Conservation (phyloP, 2,329 filamentous ascomycete species). For the Colletotrichum sp. region DNA sequence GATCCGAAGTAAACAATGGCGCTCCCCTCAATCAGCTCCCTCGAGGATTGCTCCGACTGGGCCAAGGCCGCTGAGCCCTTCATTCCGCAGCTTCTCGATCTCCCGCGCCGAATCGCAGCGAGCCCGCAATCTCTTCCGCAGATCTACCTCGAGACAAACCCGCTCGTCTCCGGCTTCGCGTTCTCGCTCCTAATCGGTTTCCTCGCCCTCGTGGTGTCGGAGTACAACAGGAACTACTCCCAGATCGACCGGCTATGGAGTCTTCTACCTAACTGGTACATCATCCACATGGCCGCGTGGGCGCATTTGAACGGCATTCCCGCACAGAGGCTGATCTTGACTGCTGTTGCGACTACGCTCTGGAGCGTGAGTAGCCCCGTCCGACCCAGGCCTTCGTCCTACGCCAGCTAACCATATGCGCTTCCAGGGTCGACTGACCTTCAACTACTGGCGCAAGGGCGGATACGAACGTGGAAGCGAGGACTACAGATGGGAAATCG, state of each 20-base stretch:
- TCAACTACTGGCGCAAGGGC: conserved; percentile 95
- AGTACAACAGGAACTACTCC: conserved; percentile 94
- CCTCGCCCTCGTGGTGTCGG: conserved; percentile 76
- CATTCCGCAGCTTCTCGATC: conserved; percentile 69
- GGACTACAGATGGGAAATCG: conserved; percentile 90
- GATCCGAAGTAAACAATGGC: conserved; percentile 54
- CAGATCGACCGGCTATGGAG: conserved; percentile 95
- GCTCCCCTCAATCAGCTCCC: conserved; percentile 71
- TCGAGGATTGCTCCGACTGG: conserved; percentile 80
- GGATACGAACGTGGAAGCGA: conserved; percentile 89
- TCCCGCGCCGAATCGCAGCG: conserved; percentile 69
- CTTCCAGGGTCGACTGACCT: conserved; percentile 77
- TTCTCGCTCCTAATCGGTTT: conserved; percentile 74
- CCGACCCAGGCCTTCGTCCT: not conserved
- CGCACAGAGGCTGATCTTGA: conserved; percentile 72
- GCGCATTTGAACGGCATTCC: conserved; percentile 76
- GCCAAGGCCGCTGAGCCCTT: conserved; percentile 77
- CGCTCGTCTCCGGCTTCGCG: conserved; percentile 76
- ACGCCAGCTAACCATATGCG: conserved; percentile 23
- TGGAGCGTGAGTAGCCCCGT: conserved; percentile 72
- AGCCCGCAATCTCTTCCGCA: conserved; percentile 67
- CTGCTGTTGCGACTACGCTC: conserved; percentile 70
- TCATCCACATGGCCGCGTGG: conserved; percentile 85
- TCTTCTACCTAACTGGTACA: conserved; percentile 84
- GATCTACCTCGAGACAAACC: conserved; percentile 86